These are phyloP conservation scores for Poronia punctata DNA, from an alignment of 495 filamentous ascomycete species.

Conservation along the genomic window DNA sequence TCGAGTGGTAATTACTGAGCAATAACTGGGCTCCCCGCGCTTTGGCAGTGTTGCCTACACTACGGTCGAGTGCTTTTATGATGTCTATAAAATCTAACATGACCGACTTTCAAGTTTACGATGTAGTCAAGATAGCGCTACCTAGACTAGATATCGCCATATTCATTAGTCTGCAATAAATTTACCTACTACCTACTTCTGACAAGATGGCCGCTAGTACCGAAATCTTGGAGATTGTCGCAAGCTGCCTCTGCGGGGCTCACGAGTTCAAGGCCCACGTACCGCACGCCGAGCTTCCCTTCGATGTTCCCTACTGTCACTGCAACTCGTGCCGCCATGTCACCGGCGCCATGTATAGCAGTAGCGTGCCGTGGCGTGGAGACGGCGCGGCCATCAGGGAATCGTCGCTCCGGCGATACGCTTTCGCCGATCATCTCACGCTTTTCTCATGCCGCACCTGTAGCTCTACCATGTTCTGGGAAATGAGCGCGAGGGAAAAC, in stretches of 20 bases:
- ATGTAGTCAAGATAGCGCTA: no score
- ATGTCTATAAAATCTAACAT: no score
- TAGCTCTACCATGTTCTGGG: slow-evolving; percentile 37
- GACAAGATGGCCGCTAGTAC: no score
- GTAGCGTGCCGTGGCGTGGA: slow-evolving; percentile 13
- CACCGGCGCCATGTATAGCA: slow-evolving; percentile 27
- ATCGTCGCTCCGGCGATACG: slow-evolving; percentile 26
- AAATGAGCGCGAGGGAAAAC: slow-evolving; percentile 8
- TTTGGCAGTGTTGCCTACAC: no score
- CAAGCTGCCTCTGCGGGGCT: slow-evolving; percentile 27
- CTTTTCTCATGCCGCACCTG: slow-evolving; percentile 42
- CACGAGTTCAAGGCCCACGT: slow-evolving; percentile 21
- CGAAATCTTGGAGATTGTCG: slow-evolving; percentile 12
- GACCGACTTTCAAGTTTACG: no score
- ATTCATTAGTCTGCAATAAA: no score
- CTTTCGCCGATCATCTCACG: slow-evolving; percentile 18
- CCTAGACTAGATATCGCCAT: no score
- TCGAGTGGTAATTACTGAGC: no score
- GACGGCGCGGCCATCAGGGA: background rate
- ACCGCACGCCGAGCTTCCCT: slow-evolving; percentile 17
- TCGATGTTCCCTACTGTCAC: slow-evolving; percentile 29
- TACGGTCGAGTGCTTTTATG: no score
- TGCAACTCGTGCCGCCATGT: slow-evolving; percentile 35
- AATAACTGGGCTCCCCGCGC: no score
- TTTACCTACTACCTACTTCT: no score